Evolutionary conservation across 2,329 filamentous ascomycete species (phyloP), one percentile per base, ranked within the genome.

Genomic region (Zymoseptoria tritici): DNA sequence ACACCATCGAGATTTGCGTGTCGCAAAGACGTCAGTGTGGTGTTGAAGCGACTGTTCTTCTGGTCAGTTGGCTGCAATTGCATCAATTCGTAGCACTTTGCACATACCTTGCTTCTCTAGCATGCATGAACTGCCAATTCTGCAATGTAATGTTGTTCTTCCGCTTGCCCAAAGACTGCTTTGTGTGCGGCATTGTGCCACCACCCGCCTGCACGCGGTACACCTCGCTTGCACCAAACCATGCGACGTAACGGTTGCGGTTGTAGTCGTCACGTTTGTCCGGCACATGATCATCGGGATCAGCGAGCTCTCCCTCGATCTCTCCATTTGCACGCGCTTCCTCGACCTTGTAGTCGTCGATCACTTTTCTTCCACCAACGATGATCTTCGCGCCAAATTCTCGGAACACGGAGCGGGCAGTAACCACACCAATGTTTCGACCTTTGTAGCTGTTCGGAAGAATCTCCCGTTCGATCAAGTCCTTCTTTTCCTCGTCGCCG

Each of bases 401-500:
- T 60, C 94, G 85, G 75, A 97, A 99, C 16, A 99, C 94, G 1
- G 94, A 97, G 52, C 94, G 87, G 54, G 94, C 94, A 16, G 94
- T 97, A 53, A 97, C 92, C 26, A 99, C 91, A 73, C 94, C 94
- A 73, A 99, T 99, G 4, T 93, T 91, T 57, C 94, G 90, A 61
- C 94, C 94, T 76, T 97, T 99, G 85, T 99, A 99, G 26, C 91
- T 96, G 78, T 97, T 94, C 1, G 94, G 94, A 64, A 99, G 96
- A 71, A 99, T 88, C 5, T 95, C 89, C 62, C 94, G 86, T 67
- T 95, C 91, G 71, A 99, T 99, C 79, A 99, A 84, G 75, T 97
- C 92, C 62, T 88, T 86, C 79, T 99, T 99, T 76, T 96, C 93
- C n/a, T 94, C 88, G 66, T 99, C 94, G 68, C 92, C 91, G 59